Evolutionary conservation across 164 flowering plant genomes (phyloP).

Genomic region (Buxus sempervirens): DNA sequence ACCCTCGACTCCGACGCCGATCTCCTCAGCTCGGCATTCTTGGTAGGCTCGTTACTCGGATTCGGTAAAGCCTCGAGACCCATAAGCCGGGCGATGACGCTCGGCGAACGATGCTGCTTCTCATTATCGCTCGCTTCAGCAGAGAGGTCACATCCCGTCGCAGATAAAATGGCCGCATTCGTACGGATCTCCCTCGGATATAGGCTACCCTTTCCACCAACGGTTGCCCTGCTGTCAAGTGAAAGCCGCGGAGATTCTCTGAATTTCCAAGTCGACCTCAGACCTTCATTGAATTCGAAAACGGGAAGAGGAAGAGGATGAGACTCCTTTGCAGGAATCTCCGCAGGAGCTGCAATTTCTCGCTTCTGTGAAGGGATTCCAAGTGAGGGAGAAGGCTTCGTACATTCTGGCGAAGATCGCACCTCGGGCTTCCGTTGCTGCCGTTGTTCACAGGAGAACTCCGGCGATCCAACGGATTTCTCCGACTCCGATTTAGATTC

Average conservation of each 20-base stretch:
- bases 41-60: conserved; percentile 28
- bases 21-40: conserved; percentile 65
- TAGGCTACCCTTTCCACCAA: conserved; percentile 68
- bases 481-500: conserved; percentile 38
- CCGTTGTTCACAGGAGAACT: conserved; percentile 15
- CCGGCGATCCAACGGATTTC: conserved; percentile 34
- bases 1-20: conserved; percentile 92
- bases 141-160: conserved; percentile 13
- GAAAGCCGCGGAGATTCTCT: conserved; percentile 85
- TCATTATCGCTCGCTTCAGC: conserved; percentile 29
- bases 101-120: conserved; percentile 53
- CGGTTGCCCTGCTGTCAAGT: conserved; percentile 79
- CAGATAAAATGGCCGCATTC: conserved; percentile 25
- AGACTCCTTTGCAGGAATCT: conserved; percentile 18
- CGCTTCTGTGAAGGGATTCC: conserved; percentile 25
- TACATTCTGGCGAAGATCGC: conserved; percentile 13
- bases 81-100: conserved; percentile 85
- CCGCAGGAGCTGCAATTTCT: conserved; percentile 10
- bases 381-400: conserved; percentile 13
- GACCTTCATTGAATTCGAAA: conserved; percentile 60
- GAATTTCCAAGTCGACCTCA: conserved; percentile 70
- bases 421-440: conserved; percentile 11
- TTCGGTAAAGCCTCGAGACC: conserved; percentile 63
- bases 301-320: conserved; percentile 44
- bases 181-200: conserved; percentile 64